Percentiles rank a stretch among this genome's conserved stretches.
Conservation (phyloP, 768 basidiomycete species). For the Rhodotorula paludigena region DNA sequence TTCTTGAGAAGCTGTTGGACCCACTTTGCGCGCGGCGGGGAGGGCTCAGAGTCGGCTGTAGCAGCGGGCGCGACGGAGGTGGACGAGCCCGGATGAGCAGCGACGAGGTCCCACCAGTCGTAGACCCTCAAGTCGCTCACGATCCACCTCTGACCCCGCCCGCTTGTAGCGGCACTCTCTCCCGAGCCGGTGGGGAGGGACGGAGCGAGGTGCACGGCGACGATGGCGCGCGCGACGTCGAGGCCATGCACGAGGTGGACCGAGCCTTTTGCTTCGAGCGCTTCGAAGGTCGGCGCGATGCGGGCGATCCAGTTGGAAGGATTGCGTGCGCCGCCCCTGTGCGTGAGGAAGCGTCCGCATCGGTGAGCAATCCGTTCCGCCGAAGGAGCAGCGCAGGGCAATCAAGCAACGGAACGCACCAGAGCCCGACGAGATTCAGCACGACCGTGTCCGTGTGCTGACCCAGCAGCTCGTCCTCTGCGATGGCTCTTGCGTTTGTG, state of each 20-base stretch:
- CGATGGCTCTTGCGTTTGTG: conserved; percentile 52
- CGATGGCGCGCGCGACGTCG: conserved; percentile 59
- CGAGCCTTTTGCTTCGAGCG: conserved; percentile 56
- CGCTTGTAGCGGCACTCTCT: background rate
- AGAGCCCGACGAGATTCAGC: conserved; percentile 61
- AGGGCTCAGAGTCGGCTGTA: background rate
- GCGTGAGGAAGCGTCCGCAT: background rate
- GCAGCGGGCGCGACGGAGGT: background rate
- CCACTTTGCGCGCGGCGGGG: conserved; percentile 54
- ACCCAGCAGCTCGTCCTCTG: conserved; percentile 58
- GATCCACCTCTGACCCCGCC: conserved; percentile 11
- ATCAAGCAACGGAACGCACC: conserved; percentile 37
- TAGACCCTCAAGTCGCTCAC: conserved; percentile 47
- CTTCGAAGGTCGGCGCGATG: conserved; percentile 59
- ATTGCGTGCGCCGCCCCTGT: conserved; percentile 53
- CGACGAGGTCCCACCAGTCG: conserved; percentile 66
- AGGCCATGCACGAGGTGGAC: conserved; percentile 60
- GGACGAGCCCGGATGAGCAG: conserved; percentile 50
- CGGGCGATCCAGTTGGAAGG: conserved; percentile 55
- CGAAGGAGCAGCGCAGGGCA: background rate
- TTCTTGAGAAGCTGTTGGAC: conserved; percentile 60
- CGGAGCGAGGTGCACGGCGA: conserved; percentile 57
- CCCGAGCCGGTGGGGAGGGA: background rate
- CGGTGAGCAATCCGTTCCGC: too few relatives aligned
- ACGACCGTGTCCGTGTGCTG: conserved; percentile 55